Percentiles rank a stretch among this genome's conserved stretches.
Conservation (phyloP, 805 yeast species). For the Scheffersomyces coipomensis region DNA sequence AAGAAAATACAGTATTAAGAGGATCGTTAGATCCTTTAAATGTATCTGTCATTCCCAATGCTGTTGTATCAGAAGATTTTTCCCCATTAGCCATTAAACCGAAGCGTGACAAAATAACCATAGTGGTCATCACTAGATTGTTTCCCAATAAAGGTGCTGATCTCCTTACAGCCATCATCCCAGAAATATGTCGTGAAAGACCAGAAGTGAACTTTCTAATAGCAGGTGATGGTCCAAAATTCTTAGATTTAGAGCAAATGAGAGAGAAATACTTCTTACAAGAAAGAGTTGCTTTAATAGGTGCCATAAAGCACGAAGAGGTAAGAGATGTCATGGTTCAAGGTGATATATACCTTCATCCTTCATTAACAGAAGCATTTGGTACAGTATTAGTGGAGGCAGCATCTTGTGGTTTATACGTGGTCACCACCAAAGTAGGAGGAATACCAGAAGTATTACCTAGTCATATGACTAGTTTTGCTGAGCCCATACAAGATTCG, state of each 20-base stretch:
- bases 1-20: slow-evolving; percentile 89
- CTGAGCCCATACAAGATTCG: slow-evolving; percentile 84
- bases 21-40: slow-evolving; percentile 75
- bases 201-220: slow-evolving; percentile 72
- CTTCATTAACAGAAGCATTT: slow-evolving; percentile 94
- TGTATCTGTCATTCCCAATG: slow-evolving; percentile 94
- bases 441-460: slow-evolving; percentile 98
- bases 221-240: slow-evolving; percentile 98
- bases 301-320: slow-evolving; percentile 87
- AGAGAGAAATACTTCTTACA: slow-evolving; percentile 82
- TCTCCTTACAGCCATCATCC: slow-evolving; percentile 77
- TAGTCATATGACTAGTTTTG: slow-evolving; percentile 86
- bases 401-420: slow-evolving; percentile 90
- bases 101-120: slow-evolving; percentile 52
- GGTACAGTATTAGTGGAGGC: slow-evolving; percentile 98
- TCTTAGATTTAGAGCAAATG: slow-evolving; percentile 92
- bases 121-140: slow-evolving; percentile 86
- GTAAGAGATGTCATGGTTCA: slow-evolving; percentile 90
- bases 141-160: slow-evolving; percentile 98
- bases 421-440: slow-evolving; percentile 94
- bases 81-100: slow-evolving; percentile 13
- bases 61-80: slow-evolving; percentile 84
- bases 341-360: slow-evolving; percentile 92
- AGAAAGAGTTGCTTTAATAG: slow-evolving; percentile 81
- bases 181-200: slow-evolving; percentile 67